Percentiles rank a stretch among this genome's conserved stretches.
Evolutionary conservation across 2,329 filamentous ascomycete species (phyloP).

Genomic region (Pestalotiopsis sp.): DNA sequence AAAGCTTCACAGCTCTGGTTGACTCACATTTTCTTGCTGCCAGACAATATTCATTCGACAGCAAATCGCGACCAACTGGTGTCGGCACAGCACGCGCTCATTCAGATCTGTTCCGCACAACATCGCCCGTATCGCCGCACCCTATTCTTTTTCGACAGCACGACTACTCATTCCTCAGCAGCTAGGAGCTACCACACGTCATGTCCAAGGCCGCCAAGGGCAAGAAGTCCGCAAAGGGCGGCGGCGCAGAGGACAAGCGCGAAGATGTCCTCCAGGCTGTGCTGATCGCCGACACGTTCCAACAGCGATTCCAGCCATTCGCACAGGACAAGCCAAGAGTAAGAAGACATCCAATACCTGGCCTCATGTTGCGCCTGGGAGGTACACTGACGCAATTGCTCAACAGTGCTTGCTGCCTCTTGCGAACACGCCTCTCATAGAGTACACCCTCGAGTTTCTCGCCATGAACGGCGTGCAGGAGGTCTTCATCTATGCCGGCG

Average conservation of each 20-base stretch:
- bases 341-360: constrained; percentile 32
- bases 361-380: constrained; percentile 1
- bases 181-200: constrained; percentile 1
- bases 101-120: background rate
- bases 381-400: background rate
- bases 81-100: background rate
- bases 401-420: constrained; percentile 84
- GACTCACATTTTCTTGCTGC: constrained; percentile 6
- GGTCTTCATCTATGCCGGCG: constrained; percentile 88
- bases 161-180: background rate
- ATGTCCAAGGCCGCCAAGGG: constrained; percentile 40
- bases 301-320: constrained; percentile 88
- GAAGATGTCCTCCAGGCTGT: constrained; percentile 57
- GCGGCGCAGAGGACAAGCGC: constrained; percentile 54
- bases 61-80: background rate
- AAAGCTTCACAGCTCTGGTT: background rate
- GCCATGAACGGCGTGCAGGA: constrained; percentile 95
- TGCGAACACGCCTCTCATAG: constrained; percentile 91
- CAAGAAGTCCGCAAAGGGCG: constrained; percentile 53
- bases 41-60: background rate
- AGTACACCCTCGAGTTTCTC: constrained; percentile 96
- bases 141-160: background rate
- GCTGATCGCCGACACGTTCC: constrained; percentile 90
- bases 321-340: constrained; percentile 87
- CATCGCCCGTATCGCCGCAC: background rate